Conservation (phyloP, 1,284 basidiomycete genomes). For the Gomphus bonarii region DNA sequence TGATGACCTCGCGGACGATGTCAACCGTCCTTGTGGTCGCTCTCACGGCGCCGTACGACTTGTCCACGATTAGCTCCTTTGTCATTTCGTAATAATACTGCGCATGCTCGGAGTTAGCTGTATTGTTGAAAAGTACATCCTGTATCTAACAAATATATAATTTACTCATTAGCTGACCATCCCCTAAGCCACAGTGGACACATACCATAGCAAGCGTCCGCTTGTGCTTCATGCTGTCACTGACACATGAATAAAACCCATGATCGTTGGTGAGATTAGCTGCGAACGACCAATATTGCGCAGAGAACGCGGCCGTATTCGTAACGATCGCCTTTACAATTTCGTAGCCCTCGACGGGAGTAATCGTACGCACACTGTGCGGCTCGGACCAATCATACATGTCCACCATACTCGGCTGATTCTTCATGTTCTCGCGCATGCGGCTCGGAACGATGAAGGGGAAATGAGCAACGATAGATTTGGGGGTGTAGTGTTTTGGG, state of each 20-base stretch:
- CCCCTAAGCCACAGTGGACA: not conserved
- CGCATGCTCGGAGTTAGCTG: slow-evolving; percentile 35
- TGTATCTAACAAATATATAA: not conserved
- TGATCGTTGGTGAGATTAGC: slow-evolving; percentile 40
- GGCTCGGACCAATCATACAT: slow-evolving; percentile 43
- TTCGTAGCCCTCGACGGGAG: slow-evolving; percentile 22
- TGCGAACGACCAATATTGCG: slow-evolving; percentile 23
- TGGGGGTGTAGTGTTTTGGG: slow-evolving; percentile 55
- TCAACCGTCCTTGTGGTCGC: slow-evolving; percentile 38
- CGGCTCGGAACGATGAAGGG: slow-evolving; percentile 47
- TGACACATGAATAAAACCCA: slow-evolving; percentile 35
- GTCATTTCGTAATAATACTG: slow-evolving; percentile 55
- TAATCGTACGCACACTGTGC: slow-evolving; percentile 17
- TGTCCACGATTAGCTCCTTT: slow-evolving; percentile 37
- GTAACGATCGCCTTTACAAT: slow-evolving; percentile 28
- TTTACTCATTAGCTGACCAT: not conserved
- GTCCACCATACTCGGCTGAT: slow-evolving; percentile 19
- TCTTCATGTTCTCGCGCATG: slow-evolving; percentile 29
- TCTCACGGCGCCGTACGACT: slow-evolving; percentile 34
- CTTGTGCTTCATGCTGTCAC: not conserved
- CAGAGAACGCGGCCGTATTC: slow-evolving; percentile 21
- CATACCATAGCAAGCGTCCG: not conserved
- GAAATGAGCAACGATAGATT: slow-evolving; percentile 59
- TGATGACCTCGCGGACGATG: slow-evolving; percentile 64
- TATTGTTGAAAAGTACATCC: not conserved